A percentile compares a stretch with the other conserved stretches of the same genome.
Evolutionary conservation across 345 rosid species (phyloP).

Genomic region (Carallia brachiata): DNA sequence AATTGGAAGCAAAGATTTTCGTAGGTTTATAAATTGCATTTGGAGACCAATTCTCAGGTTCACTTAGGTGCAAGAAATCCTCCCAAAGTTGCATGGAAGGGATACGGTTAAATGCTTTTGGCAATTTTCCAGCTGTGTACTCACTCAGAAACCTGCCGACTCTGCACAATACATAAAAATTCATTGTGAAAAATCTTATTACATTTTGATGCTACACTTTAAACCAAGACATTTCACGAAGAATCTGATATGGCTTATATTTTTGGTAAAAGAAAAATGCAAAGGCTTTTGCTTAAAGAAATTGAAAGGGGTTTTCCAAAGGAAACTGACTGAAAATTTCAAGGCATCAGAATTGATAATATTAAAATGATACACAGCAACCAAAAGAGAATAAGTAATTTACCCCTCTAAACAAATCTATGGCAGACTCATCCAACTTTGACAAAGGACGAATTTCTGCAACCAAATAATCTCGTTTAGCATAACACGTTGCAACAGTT

Average conservation of each 20-base stretch:
- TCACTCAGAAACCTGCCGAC: constrained; percentile 72
- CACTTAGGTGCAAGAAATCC: constrained; percentile 77
- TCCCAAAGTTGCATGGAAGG: constrained; percentile 79
- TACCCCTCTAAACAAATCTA: constrained; percentile 80
- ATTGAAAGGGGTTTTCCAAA: not conserved
- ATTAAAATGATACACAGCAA: not conserved
- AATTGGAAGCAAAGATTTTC: constrained; percentile 76
- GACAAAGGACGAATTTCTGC: constrained; percentile 71
- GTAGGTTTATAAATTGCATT: constrained; percentile 90
- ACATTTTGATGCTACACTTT: not conserved
- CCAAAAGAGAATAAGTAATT: not conserved
- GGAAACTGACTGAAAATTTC: not conserved
- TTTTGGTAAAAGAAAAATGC: not conserved
- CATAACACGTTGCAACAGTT: not conserved
- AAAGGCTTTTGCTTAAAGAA: not conserved
- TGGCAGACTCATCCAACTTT: constrained; percentile 56
- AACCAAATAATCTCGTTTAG: constrained; percentile 16
- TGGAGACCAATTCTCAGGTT: constrained; percentile 97
- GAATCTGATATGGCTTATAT: not conserved
- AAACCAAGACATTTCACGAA: not conserved
- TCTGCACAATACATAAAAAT: constrained; percentile 36
- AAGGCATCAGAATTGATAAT: not conserved
- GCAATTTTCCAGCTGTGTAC: constrained; percentile 84
- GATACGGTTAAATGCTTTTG: constrained; percentile 77
- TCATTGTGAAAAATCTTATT: not conserved